phyloP scores from a whole-genome alignment of 495 filamentous ascomycete genomes.

The Neurospora tetrasperma region DNA sequence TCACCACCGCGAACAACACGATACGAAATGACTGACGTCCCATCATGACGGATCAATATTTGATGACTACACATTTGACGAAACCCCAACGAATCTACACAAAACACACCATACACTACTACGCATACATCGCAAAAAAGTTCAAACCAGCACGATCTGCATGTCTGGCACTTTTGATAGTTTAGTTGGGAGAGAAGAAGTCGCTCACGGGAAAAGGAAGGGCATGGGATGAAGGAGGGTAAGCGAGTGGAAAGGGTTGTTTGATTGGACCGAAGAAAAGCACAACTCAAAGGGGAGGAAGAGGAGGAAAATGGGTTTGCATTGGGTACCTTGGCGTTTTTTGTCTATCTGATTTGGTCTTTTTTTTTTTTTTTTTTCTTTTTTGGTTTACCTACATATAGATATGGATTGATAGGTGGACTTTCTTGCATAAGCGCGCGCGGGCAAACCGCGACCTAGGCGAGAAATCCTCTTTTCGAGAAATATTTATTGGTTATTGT shows the following conservation, averaged over 20 bases:
- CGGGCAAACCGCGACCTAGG: background rate
- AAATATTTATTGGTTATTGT: background rate
- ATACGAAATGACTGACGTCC: slow-evolving; percentile 19
- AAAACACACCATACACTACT: background rate
- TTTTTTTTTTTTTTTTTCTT: background rate
- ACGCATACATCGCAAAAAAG: background rate
- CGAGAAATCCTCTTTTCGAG: background rate
- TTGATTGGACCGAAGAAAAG: background rate
- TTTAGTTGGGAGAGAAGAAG: background rate
- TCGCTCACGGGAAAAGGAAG: background rate
- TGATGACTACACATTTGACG: slow-evolving; percentile 1
- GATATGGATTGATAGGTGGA: background rate
- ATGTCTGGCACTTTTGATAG: slow-evolving; percentile 9
- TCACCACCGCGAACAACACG: slow-evolving; percentile 3
- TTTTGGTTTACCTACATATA: background rate
- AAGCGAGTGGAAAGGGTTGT: background rate
- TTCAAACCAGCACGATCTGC: slow-evolving; percentile 7
- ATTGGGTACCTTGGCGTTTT: background rate
- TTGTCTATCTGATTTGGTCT: background rate
- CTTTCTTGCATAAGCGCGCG: background rate
- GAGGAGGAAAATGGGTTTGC: background rate
- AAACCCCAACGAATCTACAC: background rate
- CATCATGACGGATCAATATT: slow-evolving; percentile 4
- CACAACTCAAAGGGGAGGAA: background rate
- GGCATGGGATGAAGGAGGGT: background rate